A percentile compares a stretch with the other conserved stretches of the same genome.
phyloP scores from a whole-genome alignment of 192 early-diverging fungal genomes.

The Radiomyces spectabilis region DNA sequence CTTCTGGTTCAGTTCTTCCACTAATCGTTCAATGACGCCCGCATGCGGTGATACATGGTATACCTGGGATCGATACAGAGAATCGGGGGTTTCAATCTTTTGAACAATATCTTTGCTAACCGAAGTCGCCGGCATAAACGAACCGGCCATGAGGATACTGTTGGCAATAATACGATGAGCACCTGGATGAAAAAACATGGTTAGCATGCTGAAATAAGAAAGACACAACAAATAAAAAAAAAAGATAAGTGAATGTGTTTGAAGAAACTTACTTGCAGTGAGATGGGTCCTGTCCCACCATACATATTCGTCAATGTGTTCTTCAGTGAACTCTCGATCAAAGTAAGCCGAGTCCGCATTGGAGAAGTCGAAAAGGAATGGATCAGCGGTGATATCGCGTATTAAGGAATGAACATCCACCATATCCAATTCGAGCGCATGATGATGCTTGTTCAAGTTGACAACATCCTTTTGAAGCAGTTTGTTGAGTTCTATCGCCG shows the following conservation, averaged over 20 bases:
- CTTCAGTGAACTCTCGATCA: conserved; percentile 7
- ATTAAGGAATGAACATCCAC: conserved; percentile 15
- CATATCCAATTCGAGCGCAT: conserved; percentile 3
- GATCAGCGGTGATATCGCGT: conserved; percentile 12
- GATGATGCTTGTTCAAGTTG: conserved; percentile 4
- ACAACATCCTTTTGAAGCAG: conserved; percentile 6
- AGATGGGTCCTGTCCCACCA: conserved; percentile 32
- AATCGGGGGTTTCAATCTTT: conserved; percentile 2
- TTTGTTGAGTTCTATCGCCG: conserved; percentile 3
- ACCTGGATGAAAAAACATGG: conserved; percentile 1
- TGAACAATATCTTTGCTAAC: background rate
- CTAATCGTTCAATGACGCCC: background rate
- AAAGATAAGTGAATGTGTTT: background rate
- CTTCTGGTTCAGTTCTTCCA: too few species aligned
- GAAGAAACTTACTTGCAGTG: conserved; percentile 16
- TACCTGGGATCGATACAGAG: background rate
- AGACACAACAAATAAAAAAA: too few species aligned
- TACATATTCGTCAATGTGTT: conserved; percentile 8
- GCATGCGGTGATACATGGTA: background rate
- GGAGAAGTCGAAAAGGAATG: conserved; percentile 11
- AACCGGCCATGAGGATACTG: conserved; percentile 6
- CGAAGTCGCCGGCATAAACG: conserved; percentile 1
- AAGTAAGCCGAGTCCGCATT: conserved; percentile 15
- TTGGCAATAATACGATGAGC: conserved; percentile 14
- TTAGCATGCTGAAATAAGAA: too few species aligned